A percentile compares a stretch with the other conserved stretches of the same genome.
Evolutionary conservation across 257 asterid species (phyloP).

Genomic region (Paraleonurus japonicus): DNA sequence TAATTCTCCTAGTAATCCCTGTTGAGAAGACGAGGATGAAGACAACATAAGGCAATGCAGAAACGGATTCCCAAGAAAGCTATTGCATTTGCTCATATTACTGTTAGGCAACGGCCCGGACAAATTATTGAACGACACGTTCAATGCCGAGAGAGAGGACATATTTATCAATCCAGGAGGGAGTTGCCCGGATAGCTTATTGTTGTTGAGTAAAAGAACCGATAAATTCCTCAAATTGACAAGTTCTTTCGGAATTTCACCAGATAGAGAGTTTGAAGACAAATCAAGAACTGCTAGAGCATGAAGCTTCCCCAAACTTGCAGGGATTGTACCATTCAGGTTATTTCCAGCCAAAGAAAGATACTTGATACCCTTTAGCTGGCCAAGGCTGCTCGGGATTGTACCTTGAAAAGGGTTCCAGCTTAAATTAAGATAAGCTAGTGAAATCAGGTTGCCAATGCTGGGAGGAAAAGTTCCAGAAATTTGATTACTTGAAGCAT

Average conservation of each 20-base stretch:
- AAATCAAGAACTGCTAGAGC: constrained; percentile 66
- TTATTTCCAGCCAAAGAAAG: constrained; percentile 78
- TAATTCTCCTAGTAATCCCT: constrained; percentile 43
- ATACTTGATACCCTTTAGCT: constrained; percentile 47
- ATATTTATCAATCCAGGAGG: constrained; percentile 52
- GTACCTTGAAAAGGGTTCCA: constrained; percentile 63
- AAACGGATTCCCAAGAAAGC: constrained; percentile 71
- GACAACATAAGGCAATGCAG: constrained; percentile 60
- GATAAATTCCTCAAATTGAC: constrained; percentile 58
- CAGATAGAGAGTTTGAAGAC: constrained; percentile 67
- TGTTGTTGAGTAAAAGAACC: constrained; percentile 65
- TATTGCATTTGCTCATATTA: constrained; percentile 54
- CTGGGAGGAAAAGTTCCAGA: constrained; percentile 57
- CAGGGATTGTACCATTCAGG: constrained; percentile 70
- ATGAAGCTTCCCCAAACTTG: constrained; percentile 54
- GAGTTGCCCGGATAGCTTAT: constrained; percentile 70
- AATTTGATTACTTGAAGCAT: constrained; percentile 66
- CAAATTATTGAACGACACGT: constrained; percentile 76
- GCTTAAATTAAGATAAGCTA: constrained; percentile 60
- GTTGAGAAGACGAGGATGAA: constrained; percentile 52
- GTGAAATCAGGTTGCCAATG: constrained; percentile 57
- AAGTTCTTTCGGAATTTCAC: constrained; percentile 69
- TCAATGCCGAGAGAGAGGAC: constrained; percentile 55
- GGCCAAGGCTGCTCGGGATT: constrained; percentile 64
- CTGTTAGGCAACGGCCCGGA: constrained; percentile 68